These are phyloP conservation scores for Suillus brevipes DNA, from an alignment of 768 basidiomycete genomes.

Conservation along the genomic window DNA sequence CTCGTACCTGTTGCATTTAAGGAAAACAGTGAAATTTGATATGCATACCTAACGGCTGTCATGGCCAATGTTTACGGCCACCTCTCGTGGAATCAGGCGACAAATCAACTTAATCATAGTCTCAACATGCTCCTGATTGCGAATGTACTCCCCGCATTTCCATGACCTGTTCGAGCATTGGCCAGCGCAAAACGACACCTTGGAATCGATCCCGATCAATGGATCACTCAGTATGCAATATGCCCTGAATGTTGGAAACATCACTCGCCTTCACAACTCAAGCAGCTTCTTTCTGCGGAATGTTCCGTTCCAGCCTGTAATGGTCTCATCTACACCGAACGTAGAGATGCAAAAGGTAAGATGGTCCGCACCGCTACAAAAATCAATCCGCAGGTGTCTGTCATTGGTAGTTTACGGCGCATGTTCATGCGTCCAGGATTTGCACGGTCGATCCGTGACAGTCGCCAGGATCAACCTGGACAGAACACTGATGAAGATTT, in stretches of 20 bases:
- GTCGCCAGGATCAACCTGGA: neutral
- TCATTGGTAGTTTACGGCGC: neutral
- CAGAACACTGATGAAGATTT: neutral
- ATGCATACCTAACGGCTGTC: too few relatives aligned
- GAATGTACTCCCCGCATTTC: neutral
- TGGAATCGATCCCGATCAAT: slow-evolving; percentile 26
- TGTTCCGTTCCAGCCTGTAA: neutral
- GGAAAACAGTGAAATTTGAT: too few relatives aligned
- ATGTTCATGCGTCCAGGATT: neutral
- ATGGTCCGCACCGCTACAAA: neutral
- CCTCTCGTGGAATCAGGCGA: too few relatives aligned
- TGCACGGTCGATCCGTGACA: neutral
- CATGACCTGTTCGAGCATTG: slow-evolving; percentile 8
- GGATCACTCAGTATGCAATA: slow-evolving; percentile 21
- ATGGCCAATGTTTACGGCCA: too few relatives aligned
- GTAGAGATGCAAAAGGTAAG: neutral
- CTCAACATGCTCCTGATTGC: too few relatives aligned
- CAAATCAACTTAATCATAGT: too few relatives aligned
- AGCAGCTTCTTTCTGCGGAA: neutral
- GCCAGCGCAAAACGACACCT: slow-evolving; percentile 19
- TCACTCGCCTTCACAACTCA: neutral
- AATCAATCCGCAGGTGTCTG: neutral
- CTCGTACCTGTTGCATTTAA: too few relatives aligned
- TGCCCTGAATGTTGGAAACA: neutral
- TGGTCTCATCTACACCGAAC: neutral